A percentile compares a stretch with the other conserved stretches of the same genome.
These are phyloP conservation scores for Paramecium pentaurelia DNA, from an alignment of 73 alveolate species.

Conservation along the genomic window DNA sequence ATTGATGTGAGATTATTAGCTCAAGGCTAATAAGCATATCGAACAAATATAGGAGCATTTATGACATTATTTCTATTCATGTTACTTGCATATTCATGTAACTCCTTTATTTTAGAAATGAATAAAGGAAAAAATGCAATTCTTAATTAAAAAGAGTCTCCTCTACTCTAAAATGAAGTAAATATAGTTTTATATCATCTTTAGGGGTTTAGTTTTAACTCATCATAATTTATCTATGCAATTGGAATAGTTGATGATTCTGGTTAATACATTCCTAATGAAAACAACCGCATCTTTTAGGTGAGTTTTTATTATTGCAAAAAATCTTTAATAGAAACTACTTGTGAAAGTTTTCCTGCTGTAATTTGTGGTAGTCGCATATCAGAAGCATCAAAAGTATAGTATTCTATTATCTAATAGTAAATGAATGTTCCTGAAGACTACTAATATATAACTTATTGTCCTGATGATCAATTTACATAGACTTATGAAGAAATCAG, in stretches of 20 bases:
- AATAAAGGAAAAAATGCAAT: not conserved
- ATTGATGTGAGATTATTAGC: not conserved
- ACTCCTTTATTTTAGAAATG: not conserved
- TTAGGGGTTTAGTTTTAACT: not conserved
- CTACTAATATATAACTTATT: not conserved
- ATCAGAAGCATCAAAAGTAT: not conserved
- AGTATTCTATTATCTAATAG: not conserved
- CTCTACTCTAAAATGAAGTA: not conserved
- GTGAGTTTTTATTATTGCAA: not conserved
- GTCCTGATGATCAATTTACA: not conserved
- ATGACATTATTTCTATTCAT: not conserved
- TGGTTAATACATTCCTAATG: not conserved
- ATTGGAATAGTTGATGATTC: not conserved
- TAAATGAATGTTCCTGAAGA: not conserved
- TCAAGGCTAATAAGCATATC: not conserved
- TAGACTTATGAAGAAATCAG: not conserved
- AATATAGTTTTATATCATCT: not conserved
- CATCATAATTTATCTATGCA: not conserved
- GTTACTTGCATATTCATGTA: not conserved
- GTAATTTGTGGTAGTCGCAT: not conserved
- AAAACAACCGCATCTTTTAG: not conserved
- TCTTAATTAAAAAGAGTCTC: not conserved
- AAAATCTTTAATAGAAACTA: not conserved
- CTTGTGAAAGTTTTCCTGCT: not conserved
- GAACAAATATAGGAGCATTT: not conserved